Evolutionary conservation across 2,329 filamentous ascomycete genomes (phyloP).

Genomic region (Exophiala xenobiotica): DNA sequence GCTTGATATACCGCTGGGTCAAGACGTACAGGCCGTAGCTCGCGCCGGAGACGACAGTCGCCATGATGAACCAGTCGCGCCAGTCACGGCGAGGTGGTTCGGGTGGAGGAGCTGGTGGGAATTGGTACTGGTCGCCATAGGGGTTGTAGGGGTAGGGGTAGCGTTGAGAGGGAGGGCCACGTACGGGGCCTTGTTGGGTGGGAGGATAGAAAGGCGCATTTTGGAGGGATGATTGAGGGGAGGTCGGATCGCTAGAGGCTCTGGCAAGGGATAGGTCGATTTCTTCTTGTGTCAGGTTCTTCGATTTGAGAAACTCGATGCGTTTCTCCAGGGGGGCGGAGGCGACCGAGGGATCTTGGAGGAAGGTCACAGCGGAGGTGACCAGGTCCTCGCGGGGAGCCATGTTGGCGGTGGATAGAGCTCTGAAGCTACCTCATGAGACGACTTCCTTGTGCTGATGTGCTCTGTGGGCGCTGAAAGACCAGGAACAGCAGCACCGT

Average conservation of each 20-base stretch:
- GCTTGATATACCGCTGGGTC: constrained; percentile 89
- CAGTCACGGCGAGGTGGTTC: constrained; percentile 79
- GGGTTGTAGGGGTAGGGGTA: constrained; percentile 52
- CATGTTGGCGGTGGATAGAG: constrained; percentile 46
- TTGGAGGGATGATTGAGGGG: constrained; percentile 48
- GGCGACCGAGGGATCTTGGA: constrained; percentile 90
- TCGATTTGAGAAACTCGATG: constrained; percentile 88
- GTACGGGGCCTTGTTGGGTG: constrained; percentile 36
- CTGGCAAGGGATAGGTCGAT: constrained; percentile 80
- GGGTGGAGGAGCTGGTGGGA: constrained; percentile 51
- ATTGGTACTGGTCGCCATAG: constrained; percentile 49
- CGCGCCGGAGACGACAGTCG: constrained; percentile 86
- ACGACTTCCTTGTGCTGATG: no score
- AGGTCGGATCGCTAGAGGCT: constrained; percentile 33
- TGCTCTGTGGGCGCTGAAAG: no score
- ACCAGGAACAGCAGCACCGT: no score
- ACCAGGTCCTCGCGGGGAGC: constrained; percentile 94
- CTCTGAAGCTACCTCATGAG: background rate
- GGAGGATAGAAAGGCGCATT: constrained; percentile 45
- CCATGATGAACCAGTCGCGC: constrained; percentile 99
- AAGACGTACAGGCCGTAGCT: constrained; percentile 85
- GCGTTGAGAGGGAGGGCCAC: constrained; percentile 38
- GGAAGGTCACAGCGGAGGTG: constrained; percentile 75
- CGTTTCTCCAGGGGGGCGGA: constrained; percentile 89
- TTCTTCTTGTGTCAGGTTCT: constrained; percentile 96